Base-by-base conservation (phyloP, 352 stramenopile species). In the Phytophthora palmivora region DNA sequence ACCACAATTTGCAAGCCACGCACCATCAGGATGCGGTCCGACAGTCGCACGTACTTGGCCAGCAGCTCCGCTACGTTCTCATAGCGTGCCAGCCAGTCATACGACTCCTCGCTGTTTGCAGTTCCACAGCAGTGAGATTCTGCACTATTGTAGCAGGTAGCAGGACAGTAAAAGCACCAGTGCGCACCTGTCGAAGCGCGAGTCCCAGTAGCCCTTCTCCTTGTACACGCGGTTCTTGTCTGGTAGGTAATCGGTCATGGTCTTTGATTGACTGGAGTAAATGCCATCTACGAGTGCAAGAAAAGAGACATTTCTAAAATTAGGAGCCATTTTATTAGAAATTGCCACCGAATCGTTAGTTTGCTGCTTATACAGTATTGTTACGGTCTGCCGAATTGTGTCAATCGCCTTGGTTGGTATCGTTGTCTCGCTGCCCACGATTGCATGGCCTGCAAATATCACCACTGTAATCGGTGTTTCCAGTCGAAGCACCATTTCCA, bases 61-160 rank as follows among this genome's bases (percentile, higher is more conserved):
- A 92, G 36, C 36, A 84, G 43, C 50, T 69, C 57, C 4, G 67
- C 70, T 34, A 91, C 66, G 22, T 84, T 76, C 11, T 82, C 65
- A 50, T 75, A 93, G 22, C 62, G 52, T 2, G 79, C 74, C 28
- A 94, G 58, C 86, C 86, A 94, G 72, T 94, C 86, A 70, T 91
- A 94, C 53, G 67, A 79, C 38, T 90, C 81, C 44, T 94, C 86
- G 24, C 78, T 88, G 38, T 14, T 21, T 43, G 1, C 28, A 15
- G 24, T 24, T 15, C 18, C n/a, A 24, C 16, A 51, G 57, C 28
- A 67, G 19, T 45, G 2, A 19, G 16, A n/a, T 37, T 19, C 42
- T 39, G 36, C 1, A 7, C 30, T 3, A 34, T 34, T 34, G 10
- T 6, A 34, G 7, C 30, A 34, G 3, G 11, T 3, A 34, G 11